Conservation (phyloP, 768 basidiomycete species). For the Mrakia gelida region DNA sequence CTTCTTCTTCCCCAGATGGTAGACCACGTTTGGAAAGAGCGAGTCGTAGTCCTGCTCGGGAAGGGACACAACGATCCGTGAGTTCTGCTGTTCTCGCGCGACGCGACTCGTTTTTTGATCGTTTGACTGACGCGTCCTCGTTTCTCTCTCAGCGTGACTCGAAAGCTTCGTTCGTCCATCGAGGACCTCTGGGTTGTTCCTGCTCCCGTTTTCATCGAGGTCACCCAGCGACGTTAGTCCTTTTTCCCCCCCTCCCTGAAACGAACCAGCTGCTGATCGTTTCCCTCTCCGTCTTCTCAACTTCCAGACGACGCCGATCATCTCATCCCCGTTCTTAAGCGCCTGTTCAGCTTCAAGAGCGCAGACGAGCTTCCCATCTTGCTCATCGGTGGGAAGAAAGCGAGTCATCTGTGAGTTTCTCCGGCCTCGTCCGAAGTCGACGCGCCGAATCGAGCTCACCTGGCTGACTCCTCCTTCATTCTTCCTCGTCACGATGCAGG, state of each 20-base stretch:
- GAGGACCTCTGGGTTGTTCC: conserved; percentile 2
- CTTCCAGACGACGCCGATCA: conserved; percentile 18
- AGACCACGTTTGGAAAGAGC: conserved; percentile 6
- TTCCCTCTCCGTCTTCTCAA: neutral
- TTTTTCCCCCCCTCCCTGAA: neutral
- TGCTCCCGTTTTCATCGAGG: conserved; percentile 4
- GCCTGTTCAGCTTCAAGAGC: neutral
- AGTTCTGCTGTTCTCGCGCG: neutral
- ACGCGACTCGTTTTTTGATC: neutral
- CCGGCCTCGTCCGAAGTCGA: neutral
- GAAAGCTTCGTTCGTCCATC: neutral
- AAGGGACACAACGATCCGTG: conserved; percentile 23
- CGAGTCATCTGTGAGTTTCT: neutral
- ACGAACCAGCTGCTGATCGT: neutral
- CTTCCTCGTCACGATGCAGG: neutral
- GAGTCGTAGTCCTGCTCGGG: neutral
- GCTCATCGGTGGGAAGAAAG: conserved; percentile 13
- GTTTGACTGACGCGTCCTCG: neutral
- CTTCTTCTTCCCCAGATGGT: neutral
- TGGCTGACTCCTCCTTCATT: neutral
- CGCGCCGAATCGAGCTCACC: neutral
- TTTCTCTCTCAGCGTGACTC: neutral
- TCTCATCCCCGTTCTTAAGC: conserved; percentile 4
- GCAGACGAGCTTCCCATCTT: conserved; percentile 18
- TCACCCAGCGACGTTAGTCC: conserved; percentile 14